A percentile compares a stretch with the other conserved stretches of the same genome.
These are phyloP conservation scores for Xerocomus spinulosus DNA, from an alignment of 768 basidiomycete genomes.

Conservation along the genomic window DNA sequence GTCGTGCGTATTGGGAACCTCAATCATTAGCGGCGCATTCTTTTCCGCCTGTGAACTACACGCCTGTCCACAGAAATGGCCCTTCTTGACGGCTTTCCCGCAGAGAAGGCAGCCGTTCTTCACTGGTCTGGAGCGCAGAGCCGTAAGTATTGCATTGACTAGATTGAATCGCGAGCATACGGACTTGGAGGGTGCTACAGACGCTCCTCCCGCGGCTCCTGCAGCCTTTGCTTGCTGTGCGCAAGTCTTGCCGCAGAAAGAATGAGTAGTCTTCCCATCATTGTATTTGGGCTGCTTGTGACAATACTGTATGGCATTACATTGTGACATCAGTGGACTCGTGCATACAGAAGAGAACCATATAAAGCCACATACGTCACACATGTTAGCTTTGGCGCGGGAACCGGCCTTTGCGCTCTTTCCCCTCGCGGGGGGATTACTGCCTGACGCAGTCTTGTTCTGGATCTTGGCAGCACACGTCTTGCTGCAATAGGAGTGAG, in stretches of 20 bases:
- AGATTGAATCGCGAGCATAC: constrained; percentile 20
- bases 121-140: constrained; percentile 28
- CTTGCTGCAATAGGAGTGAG: constrained; percentile 57
- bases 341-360: neutral
- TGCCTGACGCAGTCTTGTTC: constrained; percentile 24
- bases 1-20: constrained; percentile 53
- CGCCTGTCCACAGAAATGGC: constrained; percentile 56
- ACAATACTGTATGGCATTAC: constrained; percentile 42
- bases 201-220: constrained; percentile 22
- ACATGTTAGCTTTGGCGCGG: constrained; percentile 36
- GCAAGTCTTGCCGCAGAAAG: constrained; percentile 62
- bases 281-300: constrained; percentile 55
- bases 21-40: constrained; percentile 52
- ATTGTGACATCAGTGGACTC: constrained; percentile 3
- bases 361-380: constrained; percentile 40
- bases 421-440: constrained; percentile 26
- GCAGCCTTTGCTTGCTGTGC: constrained; percentile 42
- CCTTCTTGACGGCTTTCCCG: constrained; percentile 52
- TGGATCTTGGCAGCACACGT: constrained; percentile 49
- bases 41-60: constrained; percentile 54
- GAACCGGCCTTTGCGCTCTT: constrained; percentile 23
- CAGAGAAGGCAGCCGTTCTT: constrained; percentile 57
- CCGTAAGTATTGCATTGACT: constrained; percentile 30
- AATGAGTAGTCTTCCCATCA: constrained; percentile 54
- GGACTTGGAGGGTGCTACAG: constrained; percentile 28